A percentile compares a stretch with the other conserved stretches of the same genome.
Evolutionary conservation across 345 rosid genomes (phyloP).

Genomic region (Ceriops zippeliana): DNA sequence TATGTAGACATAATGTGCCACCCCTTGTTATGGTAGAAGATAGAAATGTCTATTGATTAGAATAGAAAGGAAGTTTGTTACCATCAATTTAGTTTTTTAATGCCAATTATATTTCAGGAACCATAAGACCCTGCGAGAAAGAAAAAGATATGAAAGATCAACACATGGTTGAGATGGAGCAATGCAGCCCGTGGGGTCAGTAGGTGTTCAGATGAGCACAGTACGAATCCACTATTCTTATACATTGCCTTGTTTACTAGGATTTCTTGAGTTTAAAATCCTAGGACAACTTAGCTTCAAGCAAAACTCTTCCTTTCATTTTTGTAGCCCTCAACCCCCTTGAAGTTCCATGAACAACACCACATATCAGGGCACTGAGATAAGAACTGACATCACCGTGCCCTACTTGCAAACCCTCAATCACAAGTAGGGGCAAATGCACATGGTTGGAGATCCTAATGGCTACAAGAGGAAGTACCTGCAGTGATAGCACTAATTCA

Average conservation of each 20-base stretch:
- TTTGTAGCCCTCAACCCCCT: background rate
- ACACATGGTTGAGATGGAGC: background rate
- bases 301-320: background rate
- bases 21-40: no score
- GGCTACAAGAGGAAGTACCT: slow-evolving; percentile 41
- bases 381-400: background rate
- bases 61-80: no score
- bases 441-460: background rate
- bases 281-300: background rate
- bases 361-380: background rate
- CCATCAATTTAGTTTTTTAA: no score
- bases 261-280: background rate
- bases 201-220: background rate
- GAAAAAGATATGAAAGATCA: no score
- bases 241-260: background rate
- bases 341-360: background rate
- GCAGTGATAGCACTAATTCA: slow-evolving; percentile 74
- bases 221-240: background rate
- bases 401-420: background rate
- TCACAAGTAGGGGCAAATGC: background rate
- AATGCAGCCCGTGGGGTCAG: background rate
- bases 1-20: no score
- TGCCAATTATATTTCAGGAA: no score
- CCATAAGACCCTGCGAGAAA: no score
- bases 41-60: no score